Conservation (phyloP, 1,284 basidiomycete species). For the Puccinia coronata region DNA sequence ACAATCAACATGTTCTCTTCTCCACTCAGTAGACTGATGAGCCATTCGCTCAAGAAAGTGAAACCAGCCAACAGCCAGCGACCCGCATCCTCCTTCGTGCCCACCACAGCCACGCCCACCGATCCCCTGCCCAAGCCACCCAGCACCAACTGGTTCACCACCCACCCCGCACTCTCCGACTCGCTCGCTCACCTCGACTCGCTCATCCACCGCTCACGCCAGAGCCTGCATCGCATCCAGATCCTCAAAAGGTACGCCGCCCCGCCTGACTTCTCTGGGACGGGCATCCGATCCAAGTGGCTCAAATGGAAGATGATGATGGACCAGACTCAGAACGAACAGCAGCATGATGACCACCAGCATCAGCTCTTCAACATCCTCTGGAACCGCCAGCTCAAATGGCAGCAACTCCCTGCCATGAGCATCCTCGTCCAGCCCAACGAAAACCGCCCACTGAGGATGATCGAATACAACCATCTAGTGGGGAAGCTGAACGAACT, state of each 20-base stretch:
- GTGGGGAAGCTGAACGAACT: slow-evolving; percentile 28
- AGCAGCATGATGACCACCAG: not conserved
- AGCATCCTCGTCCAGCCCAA: slow-evolving; percentile 15
- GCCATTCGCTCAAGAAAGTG: not conserved
- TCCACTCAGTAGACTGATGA: not conserved
- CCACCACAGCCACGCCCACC: not conserved
- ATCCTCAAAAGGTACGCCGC: slow-evolving; percentile 28
- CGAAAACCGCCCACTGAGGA: slow-evolving; percentile 14
- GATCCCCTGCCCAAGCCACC: slow-evolving; percentile 30
- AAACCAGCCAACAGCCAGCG: not conserved
- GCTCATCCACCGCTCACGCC: slow-evolving; percentile 25
- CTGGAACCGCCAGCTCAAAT: slow-evolving; percentile 23
- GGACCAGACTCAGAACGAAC: not conserved
- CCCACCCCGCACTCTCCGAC: slow-evolving; percentile 39
- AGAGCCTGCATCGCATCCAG: not conserved
- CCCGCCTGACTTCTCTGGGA: slow-evolving; percentile 20
- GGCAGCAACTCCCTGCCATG: slow-evolving; percentile 19
- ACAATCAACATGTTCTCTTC: not conserved
- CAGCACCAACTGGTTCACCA: slow-evolving; percentile 40
- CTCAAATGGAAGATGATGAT: slow-evolving; percentile 28
- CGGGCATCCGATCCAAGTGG: slow-evolving; percentile 38
- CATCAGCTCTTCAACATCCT: slow-evolving; percentile 11
- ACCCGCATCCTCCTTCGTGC: slow-evolving; percentile 8
- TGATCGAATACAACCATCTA: slow-evolving; percentile 38
- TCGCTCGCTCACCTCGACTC: slow-evolving; percentile 31